phyloP scores from a whole-genome alignment of 2,329 filamentous ascomycete genomes.

The Calonectria hongkongensis region DNA sequence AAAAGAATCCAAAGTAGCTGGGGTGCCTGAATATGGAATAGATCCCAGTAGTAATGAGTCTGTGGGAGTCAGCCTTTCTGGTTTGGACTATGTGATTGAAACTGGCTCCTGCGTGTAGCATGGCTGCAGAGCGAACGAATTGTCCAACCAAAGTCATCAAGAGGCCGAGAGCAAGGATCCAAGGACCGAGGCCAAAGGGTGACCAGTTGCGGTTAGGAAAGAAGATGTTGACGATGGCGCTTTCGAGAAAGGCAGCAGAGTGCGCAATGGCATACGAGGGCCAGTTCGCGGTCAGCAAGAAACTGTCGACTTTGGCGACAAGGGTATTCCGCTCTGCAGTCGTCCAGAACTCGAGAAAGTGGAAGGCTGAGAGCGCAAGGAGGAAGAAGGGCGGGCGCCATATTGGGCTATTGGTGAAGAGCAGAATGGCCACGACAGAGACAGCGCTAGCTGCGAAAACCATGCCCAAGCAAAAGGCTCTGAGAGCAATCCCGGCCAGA shows the following conservation, averaged over 20 bases:
- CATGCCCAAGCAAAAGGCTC: slow-evolving; percentile 73
- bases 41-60: slow-evolving; percentile 87
- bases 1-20: slow-evolving; percentile 98
- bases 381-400: slow-evolving; percentile 82
- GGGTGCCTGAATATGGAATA: slow-evolving; percentile 88
- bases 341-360: slow-evolving; percentile 97
- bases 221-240: slow-evolving; percentile 75
- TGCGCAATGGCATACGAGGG: slow-evolving; percentile 90
- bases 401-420: slow-evolving; percentile 65
- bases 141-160: slow-evolving; percentile 82
- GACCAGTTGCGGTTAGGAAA: slow-evolving; percentile 71
- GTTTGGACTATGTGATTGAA: slow-evolving; percentile 94
- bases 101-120: slow-evolving; percentile 90
- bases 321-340: slow-evolving; percentile 90
- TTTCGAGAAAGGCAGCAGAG: slow-evolving; percentile 82
- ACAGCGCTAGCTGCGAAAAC: slow-evolving; percentile 62
- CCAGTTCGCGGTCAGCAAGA: slow-evolving; percentile 90
- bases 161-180: slow-evolving; percentile 75
- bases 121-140: slow-evolving; percentile 84
- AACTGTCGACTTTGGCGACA: slow-evolving; percentile 82
- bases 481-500: slow-evolving; percentile 75
- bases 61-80: slow-evolving; percentile 80
- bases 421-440: slow-evolving; percentile 57
- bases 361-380: slow-evolving; percentile 83
- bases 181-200: slow-evolving; percentile 64